Percentiles rank a stretch among this genome's conserved stretches.
These are phyloP conservation scores for Arabis alpina DNA, from an alignment of 345 rosid genomes.

Conservation along the genomic window DNA sequence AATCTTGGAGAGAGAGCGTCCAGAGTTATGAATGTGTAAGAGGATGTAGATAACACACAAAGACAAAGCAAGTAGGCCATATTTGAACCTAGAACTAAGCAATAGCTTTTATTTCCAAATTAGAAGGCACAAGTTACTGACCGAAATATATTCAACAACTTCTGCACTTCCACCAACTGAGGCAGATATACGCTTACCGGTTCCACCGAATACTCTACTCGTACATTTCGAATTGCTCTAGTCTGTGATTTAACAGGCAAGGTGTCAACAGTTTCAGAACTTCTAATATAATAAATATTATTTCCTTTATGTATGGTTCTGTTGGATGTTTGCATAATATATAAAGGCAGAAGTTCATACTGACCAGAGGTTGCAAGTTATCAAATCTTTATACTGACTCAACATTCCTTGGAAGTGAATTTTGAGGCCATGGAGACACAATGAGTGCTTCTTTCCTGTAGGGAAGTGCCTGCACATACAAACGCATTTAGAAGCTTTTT, in stretches of 20 bases:
- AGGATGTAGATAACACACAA: not conserved
- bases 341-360: slow-evolving; percentile 36
- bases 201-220: slow-evolving; percentile 97
- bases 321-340: slow-evolving; percentile 16
- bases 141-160: slow-evolving; percentile 80
- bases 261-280: slow-evolving; percentile 28
- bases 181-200: slow-evolving; percentile 96
- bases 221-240: slow-evolving; percentile 87
- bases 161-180: slow-evolving; percentile 81
- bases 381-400: slow-evolving; percentile 75
- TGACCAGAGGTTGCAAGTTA: slow-evolving; percentile 86
- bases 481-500: not conserved
- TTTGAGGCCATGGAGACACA: slow-evolving; percentile 85
- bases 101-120: too few species aligned
- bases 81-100: too few species aligned
- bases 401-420: slow-evolving; percentile 68
- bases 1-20: not conserved
- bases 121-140: slow-evolving; percentile 46
- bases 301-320: slow-evolving; percentile 1
- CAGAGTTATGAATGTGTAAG: not conserved
- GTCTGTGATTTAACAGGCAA: slow-evolving; percentile 53
- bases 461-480: slow-evolving; percentile 71
- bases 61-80: too few species aligned
- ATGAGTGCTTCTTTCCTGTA: slow-evolving; percentile 77
- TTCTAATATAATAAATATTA: not conserved